These are phyloP conservation scores for Lycium barbarum DNA, from an alignment of 257 asterid genomes.

Conservation along the genomic window DNA sequence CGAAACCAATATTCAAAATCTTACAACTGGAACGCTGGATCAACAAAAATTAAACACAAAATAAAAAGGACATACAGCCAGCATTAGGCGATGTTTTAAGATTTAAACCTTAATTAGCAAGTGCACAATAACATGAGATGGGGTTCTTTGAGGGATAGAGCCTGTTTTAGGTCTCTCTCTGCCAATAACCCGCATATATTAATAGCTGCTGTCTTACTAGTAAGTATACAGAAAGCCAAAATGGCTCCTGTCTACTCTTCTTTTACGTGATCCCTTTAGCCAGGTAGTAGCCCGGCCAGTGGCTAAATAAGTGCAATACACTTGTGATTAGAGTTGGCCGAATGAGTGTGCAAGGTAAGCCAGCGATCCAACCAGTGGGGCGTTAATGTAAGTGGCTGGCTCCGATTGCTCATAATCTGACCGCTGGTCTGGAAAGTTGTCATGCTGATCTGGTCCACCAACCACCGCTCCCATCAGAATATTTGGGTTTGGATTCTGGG, in stretches of 20 bases:
- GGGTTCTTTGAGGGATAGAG: background rate
- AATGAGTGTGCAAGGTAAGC: constrained; percentile 45
- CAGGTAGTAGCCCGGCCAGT: too few relatives aligned
- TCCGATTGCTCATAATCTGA: constrained; percentile 41
- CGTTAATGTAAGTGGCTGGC: constrained; percentile 59
- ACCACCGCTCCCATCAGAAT: constrained; percentile 50
- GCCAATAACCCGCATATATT: background rate
- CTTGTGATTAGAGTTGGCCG: background rate
- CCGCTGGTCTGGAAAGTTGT: constrained; percentile 44
- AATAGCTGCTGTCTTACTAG: background rate
- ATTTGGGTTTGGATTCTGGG: constrained; percentile 46
- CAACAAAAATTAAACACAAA: background rate
- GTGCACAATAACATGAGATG: background rate
- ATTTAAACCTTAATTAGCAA: background rate
- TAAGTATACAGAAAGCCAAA: background rate
- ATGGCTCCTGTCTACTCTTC: background rate
- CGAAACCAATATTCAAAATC: background rate
- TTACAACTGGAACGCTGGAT: background rate
- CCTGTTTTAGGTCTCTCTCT: background rate
- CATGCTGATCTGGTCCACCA: constrained; percentile 47
- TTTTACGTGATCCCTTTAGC: background rate
- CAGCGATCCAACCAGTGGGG: constrained; percentile 57
- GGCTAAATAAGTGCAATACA: too few relatives aligned
- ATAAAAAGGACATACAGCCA: background rate
- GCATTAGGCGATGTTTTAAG: background rate